Evolutionary conservation across 2,329 filamentous ascomycete species (phyloP).

Genomic region (Dothideomycetes sp.): DNA sequence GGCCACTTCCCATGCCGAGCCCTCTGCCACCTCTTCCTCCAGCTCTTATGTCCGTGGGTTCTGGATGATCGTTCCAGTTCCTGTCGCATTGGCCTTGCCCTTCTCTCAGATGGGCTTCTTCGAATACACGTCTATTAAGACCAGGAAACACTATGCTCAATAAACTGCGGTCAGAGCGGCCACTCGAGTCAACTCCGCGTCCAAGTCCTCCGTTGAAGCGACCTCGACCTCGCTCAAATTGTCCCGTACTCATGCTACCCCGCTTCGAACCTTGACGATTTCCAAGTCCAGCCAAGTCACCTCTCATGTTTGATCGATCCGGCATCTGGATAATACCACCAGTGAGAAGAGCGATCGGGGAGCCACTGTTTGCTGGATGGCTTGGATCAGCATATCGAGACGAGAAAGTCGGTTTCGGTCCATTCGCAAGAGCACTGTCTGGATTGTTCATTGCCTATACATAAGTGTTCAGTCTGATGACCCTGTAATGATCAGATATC

Average conservation of each 20-base stretch:
- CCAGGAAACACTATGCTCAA: too few relatives aligned
- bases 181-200: background rate
- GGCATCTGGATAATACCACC: conserved; percentile 32
- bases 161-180: too few relatives aligned
- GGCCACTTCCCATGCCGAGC: background rate
- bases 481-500: conserved; percentile 5
- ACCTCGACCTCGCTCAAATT: background rate
- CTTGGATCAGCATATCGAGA: conserved; percentile 45
- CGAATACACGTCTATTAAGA: background rate
- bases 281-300: background rate
- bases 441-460: background rate
- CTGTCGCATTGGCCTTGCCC: background rate
- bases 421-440: conserved; percentile 15
- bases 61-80: background rate
- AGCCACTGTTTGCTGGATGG: conserved; percentile 42
- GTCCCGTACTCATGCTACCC: background rate
- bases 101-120: conserved; percentile 19
- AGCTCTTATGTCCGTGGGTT: background rate
- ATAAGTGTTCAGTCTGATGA: background rate
- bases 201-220: background rate
- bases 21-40: background rate
- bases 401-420: conserved; percentile 34
- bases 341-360: conserved; percentile 37
- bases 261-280: background rate
- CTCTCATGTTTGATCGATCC: background rate